Evolutionary conservation across 2,329 filamentous ascomycete species (phyloP).

Genomic region (Colletotrichum sp.): DNA sequence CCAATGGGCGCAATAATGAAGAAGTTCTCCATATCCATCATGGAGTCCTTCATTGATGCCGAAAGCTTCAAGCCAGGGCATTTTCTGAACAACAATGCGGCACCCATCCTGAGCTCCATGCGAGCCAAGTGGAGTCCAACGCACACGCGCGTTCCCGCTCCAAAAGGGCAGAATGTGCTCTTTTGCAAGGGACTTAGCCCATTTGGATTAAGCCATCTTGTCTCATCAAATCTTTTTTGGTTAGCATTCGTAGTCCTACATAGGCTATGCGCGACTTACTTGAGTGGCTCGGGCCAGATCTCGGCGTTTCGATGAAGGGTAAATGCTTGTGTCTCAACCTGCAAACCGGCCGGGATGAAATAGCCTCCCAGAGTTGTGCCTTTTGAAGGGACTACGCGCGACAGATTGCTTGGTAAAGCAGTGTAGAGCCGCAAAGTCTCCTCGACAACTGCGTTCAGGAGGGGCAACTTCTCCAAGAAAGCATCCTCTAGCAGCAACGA

Average conservation of each 20-base stretch:
- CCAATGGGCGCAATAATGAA: constrained; percentile 29
- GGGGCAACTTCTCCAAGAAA: constrained; percentile 38
- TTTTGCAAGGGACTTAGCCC: constrained; percentile 39
- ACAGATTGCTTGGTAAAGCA: constrained; percentile 41
- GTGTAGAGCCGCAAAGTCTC: constrained; percentile 51
- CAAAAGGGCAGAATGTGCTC: constrained; percentile 56
- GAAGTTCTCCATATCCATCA: constrained; percentile 37
- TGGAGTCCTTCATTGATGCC: constrained; percentile 38
- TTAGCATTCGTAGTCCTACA: neutral
- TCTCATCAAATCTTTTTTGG: neutral
- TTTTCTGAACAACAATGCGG: constrained; percentile 55
- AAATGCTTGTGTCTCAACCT: constrained; percentile 48
- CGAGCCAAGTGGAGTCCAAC: constrained; percentile 63
- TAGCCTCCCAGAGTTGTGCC: constrained; percentile 43
- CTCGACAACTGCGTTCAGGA: constrained; percentile 47
- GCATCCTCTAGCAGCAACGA: constrained; percentile 28
- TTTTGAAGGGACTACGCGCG: constrained; percentile 41
- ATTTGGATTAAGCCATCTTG: neutral
- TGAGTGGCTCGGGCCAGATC: constrained; percentile 45
- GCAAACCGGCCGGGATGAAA: constrained; percentile 42
- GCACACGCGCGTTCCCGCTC: constrained; percentile 51
- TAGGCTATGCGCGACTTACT: neutral
- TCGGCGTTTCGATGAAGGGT: constrained; percentile 47
- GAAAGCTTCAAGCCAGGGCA: constrained; percentile 39
- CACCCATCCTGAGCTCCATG: constrained; percentile 58